phyloP scores from a whole-genome alignment of 2,329 filamentous ascomycete genomes.

The Cladosporium sp. region DNA sequence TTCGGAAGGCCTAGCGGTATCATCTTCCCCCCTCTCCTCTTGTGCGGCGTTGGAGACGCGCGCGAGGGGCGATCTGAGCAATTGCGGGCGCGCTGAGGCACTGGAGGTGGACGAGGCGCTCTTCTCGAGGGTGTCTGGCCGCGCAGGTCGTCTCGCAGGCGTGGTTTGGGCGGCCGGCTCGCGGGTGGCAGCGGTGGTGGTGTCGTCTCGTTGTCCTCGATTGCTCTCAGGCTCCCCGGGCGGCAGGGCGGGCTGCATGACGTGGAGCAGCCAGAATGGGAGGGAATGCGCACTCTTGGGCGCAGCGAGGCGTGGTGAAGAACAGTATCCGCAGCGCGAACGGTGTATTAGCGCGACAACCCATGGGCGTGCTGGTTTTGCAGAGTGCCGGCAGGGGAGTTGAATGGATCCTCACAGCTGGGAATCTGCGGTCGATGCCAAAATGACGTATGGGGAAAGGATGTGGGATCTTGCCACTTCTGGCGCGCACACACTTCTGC shows the following conservation, averaged over 20 bases:
- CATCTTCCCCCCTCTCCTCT: not conserved
- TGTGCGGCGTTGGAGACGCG: conserved; percentile 2
- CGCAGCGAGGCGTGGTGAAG: not conserved
- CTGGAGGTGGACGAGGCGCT: not conserved
- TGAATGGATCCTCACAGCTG: too few relatives aligned
- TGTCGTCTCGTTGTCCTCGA: not conserved
- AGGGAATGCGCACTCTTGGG: not conserved
- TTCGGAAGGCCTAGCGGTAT: not conserved
- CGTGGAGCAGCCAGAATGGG: conserved; percentile 8
- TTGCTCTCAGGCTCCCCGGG: conserved; percentile 3
- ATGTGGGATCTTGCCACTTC: too few relatives aligned
- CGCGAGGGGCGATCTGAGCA: conserved; percentile 10
- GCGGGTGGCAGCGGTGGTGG: not conserved
- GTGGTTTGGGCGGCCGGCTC: not conserved
- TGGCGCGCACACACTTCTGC: too few relatives aligned
- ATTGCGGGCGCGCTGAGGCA: conserved; percentile 3
- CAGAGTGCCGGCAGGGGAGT: too few relatives aligned
- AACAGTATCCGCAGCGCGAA: not conserved
- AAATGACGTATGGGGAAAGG: too few relatives aligned
- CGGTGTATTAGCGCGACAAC: conserved; percentile 4
- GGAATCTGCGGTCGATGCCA: too few relatives aligned
- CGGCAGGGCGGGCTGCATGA: conserved; percentile 11
- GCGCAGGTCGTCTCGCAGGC: conserved; percentile 1
- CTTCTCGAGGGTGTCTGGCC: not conserved
- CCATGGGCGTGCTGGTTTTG: not conserved